Evolutionary conservation across 495 filamentous ascomycete genomes (phyloP), one percentile per base, ranked within the genome.

Genomic region (Diplogelasinospora grovesii): DNA sequence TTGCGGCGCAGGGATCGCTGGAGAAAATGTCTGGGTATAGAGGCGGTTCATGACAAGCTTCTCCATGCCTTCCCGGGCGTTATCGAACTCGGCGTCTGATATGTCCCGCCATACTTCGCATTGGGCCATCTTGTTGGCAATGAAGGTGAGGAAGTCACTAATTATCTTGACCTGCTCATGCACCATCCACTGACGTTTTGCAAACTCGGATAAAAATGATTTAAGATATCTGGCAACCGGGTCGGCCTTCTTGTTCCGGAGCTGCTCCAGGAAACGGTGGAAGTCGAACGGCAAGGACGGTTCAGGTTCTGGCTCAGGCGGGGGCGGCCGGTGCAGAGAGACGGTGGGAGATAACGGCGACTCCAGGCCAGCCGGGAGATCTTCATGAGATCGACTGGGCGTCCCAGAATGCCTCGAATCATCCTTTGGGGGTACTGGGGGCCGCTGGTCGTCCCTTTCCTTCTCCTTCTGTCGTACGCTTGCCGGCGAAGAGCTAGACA

Each of bases 141-240:
- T 99, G 49, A 99, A 99, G n/a, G 85, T 74, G 26, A 99, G 69
- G 53, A 99, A 99, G 56, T 99, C 92, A 40, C 86, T 79, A 44
- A 99, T 90, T 31, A 99, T 95, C 59, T 99, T 99, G 48, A 95
- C 89, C 60, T 99, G 92, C 62, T 99, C 92, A 55, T 97, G 92
- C 6, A 94, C 92, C 89, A 94, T 93, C 92, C 92, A 99, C 61
- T 96, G 93, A 50, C 87, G 86, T 65, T 99, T 99, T 8, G 83
- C 86, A 65, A 99, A 99, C 59, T 97, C 92, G 24, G 77, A 73
- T 9, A 99, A 69, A 56, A 99, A 99, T 5, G 90, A 96, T 31
- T 89, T 82, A 14, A 99, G 75, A 57, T 94, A 99, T 48, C 86
- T 85, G 9, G 92, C 93, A 2, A 99, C 90, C 4, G 92, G 93